Evolutionary conservation across 2,329 filamentous ascomycete species (phyloP), one percentile per base, ranked within the genome.

Genomic region (Pseudocercospora fijiensis): DNA sequence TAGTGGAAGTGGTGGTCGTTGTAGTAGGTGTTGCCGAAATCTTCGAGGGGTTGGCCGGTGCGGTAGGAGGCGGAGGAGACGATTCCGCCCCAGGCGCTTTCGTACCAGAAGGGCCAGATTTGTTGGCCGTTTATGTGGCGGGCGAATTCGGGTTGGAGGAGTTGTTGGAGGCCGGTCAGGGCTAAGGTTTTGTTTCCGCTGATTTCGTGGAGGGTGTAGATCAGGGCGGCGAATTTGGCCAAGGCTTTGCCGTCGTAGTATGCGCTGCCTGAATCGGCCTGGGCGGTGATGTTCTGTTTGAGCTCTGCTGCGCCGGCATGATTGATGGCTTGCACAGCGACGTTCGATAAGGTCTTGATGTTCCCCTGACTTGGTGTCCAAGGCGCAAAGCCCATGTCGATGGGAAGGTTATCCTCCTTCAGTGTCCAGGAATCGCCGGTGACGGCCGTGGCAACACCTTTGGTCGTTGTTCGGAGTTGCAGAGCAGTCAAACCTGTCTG

Each of bases 11-110:
- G 85, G 69, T 88, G 84, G 67, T 86, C 84, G 64, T 86, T 94
- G 80, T 93, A 94, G 73, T 86, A 90, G 1, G 89, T 90, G 76
- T 97, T 97, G 67, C 95, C 95, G 78, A 96, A 98, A 74, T 98
- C 95, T 0, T 83, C 84, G 1, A 88, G 87, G 4, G 85, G 76
- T 67, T 96, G 85, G 1, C 86, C 87, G 1, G 93, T 96, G 4
- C 87, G 86, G 74, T 95, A 96, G 9, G 87, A 86, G 9, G 88
- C 90, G 6, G 86, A 86, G 4, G 91, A 95, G 9, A 95, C 90
- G 6, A 92, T 79, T 0, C 92, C 92, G 63, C 90, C 90, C 92
- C 92, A 96, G 13, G 80, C 79, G 8, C 76, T 76, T 61, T 85
- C 83, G 68, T 85, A 86, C 11, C 83, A 78, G 4, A 88, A 76